These are phyloP conservation scores for Sporothrix protearum DNA, from an alignment of 2,329 filamentous ascomycete genomes.

Conservation along the genomic window DNA sequence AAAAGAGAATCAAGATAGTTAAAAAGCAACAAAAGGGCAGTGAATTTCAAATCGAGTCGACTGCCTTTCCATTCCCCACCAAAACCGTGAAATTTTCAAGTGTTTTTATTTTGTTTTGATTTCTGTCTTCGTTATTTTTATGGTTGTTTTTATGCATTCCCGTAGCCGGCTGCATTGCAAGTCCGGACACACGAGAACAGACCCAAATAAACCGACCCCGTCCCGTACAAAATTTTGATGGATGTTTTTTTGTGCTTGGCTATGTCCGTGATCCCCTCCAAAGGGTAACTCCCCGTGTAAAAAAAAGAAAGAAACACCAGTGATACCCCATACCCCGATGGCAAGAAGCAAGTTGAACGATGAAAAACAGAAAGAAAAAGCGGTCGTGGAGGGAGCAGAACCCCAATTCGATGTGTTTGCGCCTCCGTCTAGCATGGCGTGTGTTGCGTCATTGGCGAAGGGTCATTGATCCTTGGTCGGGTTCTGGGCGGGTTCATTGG, in stretches of 20 bases:
- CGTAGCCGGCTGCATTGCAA: conserved; percentile 3
- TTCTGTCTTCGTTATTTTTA: conserved; percentile 19
- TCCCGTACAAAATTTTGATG: conserved; percentile 9
- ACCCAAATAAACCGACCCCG: conserved; percentile 16
- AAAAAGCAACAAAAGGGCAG: background rate
- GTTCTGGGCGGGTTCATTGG: background rate
- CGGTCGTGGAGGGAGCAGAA: background rate
- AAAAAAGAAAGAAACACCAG: conserved; percentile 7
- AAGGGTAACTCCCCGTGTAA: background rate
- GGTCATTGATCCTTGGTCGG: conserved; percentile 9
- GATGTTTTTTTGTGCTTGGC: conserved; percentile 10
- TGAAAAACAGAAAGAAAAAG: background rate
- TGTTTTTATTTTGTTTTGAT: conserved; percentile 21
- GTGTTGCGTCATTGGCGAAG: background rate
- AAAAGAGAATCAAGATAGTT: background rate
- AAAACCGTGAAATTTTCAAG: conserved; percentile 3
- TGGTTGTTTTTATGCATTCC: background rate
- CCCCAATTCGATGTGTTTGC: background rate
- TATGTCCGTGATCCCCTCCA: background rate
- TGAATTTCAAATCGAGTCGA: background rate
- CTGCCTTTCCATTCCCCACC: background rate
- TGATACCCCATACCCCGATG: background rate
- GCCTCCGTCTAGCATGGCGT: background rate
- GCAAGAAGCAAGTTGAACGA: background rate
- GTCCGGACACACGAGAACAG: background rate